Base-by-base conservation (phyloP, 2,329 filamentous ascomycete genomes). In the Diaporthe ilicicola region DNA sequence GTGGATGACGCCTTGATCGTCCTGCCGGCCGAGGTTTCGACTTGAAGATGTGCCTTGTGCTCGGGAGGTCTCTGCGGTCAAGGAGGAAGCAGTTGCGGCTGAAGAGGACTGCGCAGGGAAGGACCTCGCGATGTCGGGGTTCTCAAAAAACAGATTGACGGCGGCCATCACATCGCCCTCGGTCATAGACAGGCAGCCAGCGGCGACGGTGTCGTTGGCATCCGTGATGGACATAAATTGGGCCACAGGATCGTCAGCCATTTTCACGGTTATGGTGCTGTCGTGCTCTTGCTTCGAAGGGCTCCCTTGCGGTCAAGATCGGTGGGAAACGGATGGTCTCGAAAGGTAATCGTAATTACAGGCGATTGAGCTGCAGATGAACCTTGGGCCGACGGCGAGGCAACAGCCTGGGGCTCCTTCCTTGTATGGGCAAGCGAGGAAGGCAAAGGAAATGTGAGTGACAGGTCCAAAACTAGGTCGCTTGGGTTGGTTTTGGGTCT, bases 131-230 rank as follows among this genome's bases (percentile, higher is more conserved):
- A 92, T 89, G 59, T 95, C 94, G 53, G 93, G 93, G 79, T 93
- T 96, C 78, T 97, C 94, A 81, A 94, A 98, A 83, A 91, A 99
- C 15, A 98, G 90, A 78, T 94, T 90, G 76, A 98, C 91, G 32
- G 96, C 96, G 78, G 95, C 92, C 81, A 94, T 91, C 65, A 95
- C 85, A 79, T 97, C 92, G 77, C 91, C 91, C 76, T 94, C 92
- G n/a, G 94, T 91, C 79, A 99, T 88, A 76, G 93, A 89, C 59
- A 98, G 88, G 81, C 97, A 97, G 75, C 93, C 92, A 73, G 90
- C 89, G 37, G 95, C 96, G 74, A 95, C 90, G 74, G 91, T 87
- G 34, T 91, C 87, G 73, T 87, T 90, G 71, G 92, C 89, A 75
- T 91, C 92, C 48, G 96, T 98, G 80, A 99, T 93, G 82, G 88